A percentile compares a stretch with the other conserved stretches of the same genome.
These are phyloP conservation scores for Mallotus japonicus DNA, from an alignment of 441 rosid genomes.

Conservation along the genomic window DNA sequence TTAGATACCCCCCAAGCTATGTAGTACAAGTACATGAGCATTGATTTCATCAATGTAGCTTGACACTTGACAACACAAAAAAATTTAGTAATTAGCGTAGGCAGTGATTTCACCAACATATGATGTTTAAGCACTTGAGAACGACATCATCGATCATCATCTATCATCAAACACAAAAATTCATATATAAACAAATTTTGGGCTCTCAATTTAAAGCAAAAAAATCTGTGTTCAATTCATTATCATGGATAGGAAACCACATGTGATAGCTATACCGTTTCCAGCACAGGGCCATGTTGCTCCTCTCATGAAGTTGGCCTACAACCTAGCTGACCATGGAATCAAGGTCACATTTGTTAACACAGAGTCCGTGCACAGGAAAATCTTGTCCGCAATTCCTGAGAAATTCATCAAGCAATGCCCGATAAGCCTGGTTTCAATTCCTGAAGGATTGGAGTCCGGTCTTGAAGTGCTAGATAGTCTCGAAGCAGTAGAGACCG, in stretches of 20 bases:
- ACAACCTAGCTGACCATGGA: conserved; percentile 24
- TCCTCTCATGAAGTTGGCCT: conserved; percentile 38
- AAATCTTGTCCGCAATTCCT: conserved; percentile 11
- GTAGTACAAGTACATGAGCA: no score
- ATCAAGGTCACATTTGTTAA: conserved; percentile 9
- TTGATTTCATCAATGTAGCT: background rate
- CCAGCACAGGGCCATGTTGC: conserved; percentile 41
- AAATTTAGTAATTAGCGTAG: no score
- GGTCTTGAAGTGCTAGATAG: conserved; percentile 15
- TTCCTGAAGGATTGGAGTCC: conserved; percentile 30
- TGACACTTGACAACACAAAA: background rate
- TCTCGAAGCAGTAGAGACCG: background rate
- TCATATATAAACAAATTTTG: no score
- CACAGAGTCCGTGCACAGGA: conserved; percentile 19
- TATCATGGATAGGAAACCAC: conserved; percentile 12
- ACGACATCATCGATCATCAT: background rate
- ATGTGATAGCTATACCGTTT: conserved; percentile 29
- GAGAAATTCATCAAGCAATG: background rate
- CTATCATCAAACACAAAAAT: no score
- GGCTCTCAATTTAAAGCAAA: no score
- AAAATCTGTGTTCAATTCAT: background rate
- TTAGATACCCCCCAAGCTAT: no score
- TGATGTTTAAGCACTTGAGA: background rate
- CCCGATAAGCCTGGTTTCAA: conserved; percentile 22
- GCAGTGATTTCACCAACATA: background rate